phyloP scores from a whole-genome alignment of 1,139 yeast species.

The Lodderomyces parapsilosis region DNA sequence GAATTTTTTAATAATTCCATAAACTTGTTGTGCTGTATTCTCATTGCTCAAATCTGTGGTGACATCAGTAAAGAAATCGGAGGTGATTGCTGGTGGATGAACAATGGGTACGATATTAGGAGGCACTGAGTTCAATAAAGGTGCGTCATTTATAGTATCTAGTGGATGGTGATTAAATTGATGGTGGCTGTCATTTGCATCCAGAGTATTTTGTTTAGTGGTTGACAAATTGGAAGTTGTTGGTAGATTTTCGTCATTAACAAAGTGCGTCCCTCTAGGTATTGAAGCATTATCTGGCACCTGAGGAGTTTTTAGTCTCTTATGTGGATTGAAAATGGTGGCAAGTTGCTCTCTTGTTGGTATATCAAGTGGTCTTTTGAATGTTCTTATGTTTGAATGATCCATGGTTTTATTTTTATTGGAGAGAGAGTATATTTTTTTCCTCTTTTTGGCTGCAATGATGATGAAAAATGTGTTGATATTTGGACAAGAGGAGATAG shows the following conservation, averaged over 20 bases:
- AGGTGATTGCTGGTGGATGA: constrained; percentile 26
- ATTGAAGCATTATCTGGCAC: neutral
- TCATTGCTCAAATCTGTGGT: constrained; percentile 19
- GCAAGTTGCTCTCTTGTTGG: constrained; percentile 16
- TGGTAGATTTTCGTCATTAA: constrained; percentile 1
- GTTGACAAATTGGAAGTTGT: neutral
- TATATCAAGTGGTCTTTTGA: constrained; percentile 12
- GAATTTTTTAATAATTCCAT: constrained; percentile 27
- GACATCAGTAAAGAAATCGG: constrained; percentile 40
- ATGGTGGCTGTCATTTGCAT: constrained; percentile 2
- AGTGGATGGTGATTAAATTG: constrained; percentile 3
- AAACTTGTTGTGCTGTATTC: constrained; percentile 22
- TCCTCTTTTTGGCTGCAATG: constrained; percentile 2
- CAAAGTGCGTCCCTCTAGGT: neutral
- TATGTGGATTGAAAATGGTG: constrained; percentile 12
- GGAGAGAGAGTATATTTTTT: neutral
- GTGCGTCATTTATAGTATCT: constrained; percentile 3
- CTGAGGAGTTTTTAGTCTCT: constrained; percentile 11
- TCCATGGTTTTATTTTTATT: no score
- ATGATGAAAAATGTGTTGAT: neutral
- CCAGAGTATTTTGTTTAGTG: neutral
- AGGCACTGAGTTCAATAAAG: constrained; percentile 34
- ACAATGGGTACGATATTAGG: constrained; percentile 38
- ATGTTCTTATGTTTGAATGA: constrained; percentile 11
- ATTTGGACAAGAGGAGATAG: neutral